phyloP scores from a whole-genome alignment of 345 rosid genomes.

The Aquilaria malaccensis region DNA sequence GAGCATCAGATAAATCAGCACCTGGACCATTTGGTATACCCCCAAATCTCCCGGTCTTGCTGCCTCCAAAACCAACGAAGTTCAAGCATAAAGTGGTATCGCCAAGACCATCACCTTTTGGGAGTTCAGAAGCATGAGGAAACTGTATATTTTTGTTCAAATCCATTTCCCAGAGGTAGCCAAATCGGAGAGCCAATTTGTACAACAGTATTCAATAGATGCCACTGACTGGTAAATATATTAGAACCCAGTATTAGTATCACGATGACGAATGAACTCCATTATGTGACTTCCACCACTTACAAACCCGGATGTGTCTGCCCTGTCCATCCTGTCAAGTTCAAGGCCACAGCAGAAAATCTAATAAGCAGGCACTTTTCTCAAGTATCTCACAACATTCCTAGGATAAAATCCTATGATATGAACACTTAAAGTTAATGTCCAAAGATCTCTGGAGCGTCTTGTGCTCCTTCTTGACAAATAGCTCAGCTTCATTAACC shows the following conservation, averaged over 20 bases:
- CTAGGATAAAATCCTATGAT: slow-evolving; percentile 50
- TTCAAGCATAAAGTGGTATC: slow-evolving; percentile 70
- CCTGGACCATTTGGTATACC: slow-evolving; percentile 27
- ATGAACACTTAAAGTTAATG: slow-evolving; percentile 21
- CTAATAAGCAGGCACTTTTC: slow-evolving; percentile 12
- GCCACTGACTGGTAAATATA: slow-evolving; percentile 17
- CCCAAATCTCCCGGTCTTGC: slow-evolving; percentile 28
- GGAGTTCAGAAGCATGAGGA: slow-evolving; percentile 29
- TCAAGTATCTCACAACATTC: slow-evolving; percentile 40
- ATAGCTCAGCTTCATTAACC: slow-evolving; percentile 36
- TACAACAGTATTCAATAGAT: slow-evolving; percentile 17
- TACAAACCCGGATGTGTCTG: slow-evolving; percentile 87
- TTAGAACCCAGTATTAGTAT: slow-evolving; percentile 19
- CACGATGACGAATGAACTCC: slow-evolving; percentile 13
- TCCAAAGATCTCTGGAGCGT: slow-evolving; percentile 29
- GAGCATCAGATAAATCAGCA: slow-evolving; percentile 35
- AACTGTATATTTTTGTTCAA: slow-evolving; percentile 39
- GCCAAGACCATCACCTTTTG: slow-evolving; percentile 42
- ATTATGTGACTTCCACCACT: slow-evolving; percentile 56
- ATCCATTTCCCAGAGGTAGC: slow-evolving; percentile 45
- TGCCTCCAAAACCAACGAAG: slow-evolving; percentile 46
- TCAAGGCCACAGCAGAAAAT: slow-evolving; percentile 6
- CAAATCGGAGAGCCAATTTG: slow-evolving; percentile 6
- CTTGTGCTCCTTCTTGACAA: slow-evolving; percentile 32
- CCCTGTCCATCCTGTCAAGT: slow-evolving; percentile 58